A percentile compares a stretch with the other conserved stretches of the same genome.
Conservation (phyloP, 83 land plant genomes). For the Picea abies region DNA sequence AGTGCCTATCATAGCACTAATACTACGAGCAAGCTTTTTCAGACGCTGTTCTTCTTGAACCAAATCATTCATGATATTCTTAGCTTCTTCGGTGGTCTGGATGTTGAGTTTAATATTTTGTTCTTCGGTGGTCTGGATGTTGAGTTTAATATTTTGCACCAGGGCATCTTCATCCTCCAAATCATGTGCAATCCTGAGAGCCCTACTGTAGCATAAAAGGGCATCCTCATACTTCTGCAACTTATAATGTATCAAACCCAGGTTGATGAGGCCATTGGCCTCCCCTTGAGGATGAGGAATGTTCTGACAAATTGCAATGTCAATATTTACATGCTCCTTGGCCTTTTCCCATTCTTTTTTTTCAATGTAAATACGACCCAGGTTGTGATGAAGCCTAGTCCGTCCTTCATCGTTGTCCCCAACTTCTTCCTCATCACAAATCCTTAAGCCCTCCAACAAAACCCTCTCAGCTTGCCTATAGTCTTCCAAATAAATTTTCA, state of each 20-base stretch:
- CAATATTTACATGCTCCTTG: slow-evolving; percentile 68
- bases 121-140: slow-evolving; percentile 69
- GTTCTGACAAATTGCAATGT: slow-evolving; percentile 81
- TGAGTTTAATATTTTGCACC: slow-evolving; percentile 48
- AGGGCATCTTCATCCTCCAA: slow-evolving; percentile 94
- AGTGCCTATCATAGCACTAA: slow-evolving; percentile 41
- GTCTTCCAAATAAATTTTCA: slow-evolving; percentile 89
- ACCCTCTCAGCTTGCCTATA: slow-evolving; percentile 60
- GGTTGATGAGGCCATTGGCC: slow-evolving; percentile 94
- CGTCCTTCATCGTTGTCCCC: slow-evolving; percentile 80
- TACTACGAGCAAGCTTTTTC: slow-evolving; percentile 58
- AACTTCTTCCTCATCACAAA: slow-evolving; percentile 95
- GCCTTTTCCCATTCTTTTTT: slow-evolving; percentile 74
- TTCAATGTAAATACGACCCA: slow-evolving; percentile 84
- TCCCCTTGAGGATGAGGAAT: slow-evolving; percentile 93
- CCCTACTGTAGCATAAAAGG: slow-evolving; percentile 59
- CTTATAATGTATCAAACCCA: slow-evolving; percentile 80
- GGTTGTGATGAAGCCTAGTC: slow-evolving; percentile 92
- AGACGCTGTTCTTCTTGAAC: slow-evolving; percentile 73
- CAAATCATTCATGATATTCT: slow-evolving; percentile 53
- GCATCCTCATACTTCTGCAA: slow-evolving; percentile 84
- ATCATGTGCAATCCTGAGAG: slow-evolving; percentile 65
- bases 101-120: slow-evolving; percentile 63
- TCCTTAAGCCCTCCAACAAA: slow-evolving; percentile 62
- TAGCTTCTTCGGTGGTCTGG: slow-evolving; percentile 68